These are phyloP conservation scores for Colletotrichum nymphaeae DNA, from an alignment of 2,329 filamentous ascomycete genomes.

Conservation along the genomic window DNA sequence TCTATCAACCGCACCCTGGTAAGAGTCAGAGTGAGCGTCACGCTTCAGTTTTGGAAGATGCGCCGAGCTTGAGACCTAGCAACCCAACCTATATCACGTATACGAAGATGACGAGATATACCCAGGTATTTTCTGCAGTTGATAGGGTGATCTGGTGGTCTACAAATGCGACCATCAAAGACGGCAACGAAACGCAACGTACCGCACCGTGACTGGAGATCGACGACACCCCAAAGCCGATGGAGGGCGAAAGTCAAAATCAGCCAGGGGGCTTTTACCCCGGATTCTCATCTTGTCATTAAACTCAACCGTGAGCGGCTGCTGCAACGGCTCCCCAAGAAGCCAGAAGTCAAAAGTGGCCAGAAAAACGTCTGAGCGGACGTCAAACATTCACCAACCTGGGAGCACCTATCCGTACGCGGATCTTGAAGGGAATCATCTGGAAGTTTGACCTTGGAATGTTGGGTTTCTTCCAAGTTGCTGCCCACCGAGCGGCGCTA, in stretches of 20 bases:
- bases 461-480: not conserved
- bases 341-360: slow-evolving; percentile 1
- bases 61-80: not conserved
- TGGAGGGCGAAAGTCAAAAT: slow-evolving; percentile 32
- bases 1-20: not conserved
- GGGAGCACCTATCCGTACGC: not conserved
- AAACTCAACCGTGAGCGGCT: slow-evolving; percentile 25
- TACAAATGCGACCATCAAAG: not conserved
- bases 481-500: not conserved
- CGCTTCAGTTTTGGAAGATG: not conserved
- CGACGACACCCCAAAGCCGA: slow-evolving; percentile 20
- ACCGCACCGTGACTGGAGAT: slow-evolving; percentile 21
- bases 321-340: slow-evolving; percentile 12
- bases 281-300: slow-evolving; percentile 36
- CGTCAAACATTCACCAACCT: not conserved
- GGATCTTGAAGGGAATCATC: not conserved
- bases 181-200: slow-evolving; percentile 12
- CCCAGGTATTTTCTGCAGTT: not conserved
- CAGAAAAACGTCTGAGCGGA: slow-evolving; percentile 1
- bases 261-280: slow-evolving; percentile 32
- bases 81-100: not conserved
- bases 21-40: not conserved
- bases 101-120: not conserved
- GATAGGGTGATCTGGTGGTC: not conserved
- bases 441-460: not conserved